phyloP scores from a whole-genome alignment of 2,329 filamentous ascomycete genomes.

The Neocucurbitaria cava region DNA sequence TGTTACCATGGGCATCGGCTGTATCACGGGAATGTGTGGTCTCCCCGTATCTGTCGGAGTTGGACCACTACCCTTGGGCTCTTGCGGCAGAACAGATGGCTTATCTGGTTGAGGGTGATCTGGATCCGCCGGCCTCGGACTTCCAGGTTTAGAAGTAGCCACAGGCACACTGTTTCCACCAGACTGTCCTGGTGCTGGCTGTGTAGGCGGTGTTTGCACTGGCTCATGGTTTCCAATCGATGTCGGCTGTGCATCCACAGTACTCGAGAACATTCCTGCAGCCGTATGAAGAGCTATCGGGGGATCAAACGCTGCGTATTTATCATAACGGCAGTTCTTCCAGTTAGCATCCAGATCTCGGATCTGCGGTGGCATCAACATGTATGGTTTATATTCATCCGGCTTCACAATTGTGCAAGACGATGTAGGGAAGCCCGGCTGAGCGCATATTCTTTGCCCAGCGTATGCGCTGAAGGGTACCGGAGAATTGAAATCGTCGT shows the following conservation, averaged over 20 bases:
- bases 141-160: constrained; percentile 1
- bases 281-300: constrained; percentile 17
- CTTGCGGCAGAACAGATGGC: background rate
- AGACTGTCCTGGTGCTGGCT: constrained; percentile 10
- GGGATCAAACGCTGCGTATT: constrained; percentile 20
- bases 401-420: constrained; percentile 17
- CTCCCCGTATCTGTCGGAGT: background rate
- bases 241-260: constrained; percentile 7
- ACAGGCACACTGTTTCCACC: constrained; percentile 1
- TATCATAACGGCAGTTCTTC: constrained; percentile 14
- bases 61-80: background rate
- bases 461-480: constrained; percentile 15
- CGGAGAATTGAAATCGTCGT: constrained; percentile 21
- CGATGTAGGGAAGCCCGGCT: background rate
- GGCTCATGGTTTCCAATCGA: constrained; percentile 1
- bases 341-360: constrained; percentile 20
- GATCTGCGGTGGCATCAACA: constrained; percentile 25
- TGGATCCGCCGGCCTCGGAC: background rate
- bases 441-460: constrained; percentile 1
- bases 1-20: constrained; percentile 11
- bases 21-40: background rate
- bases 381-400: constrained; percentile 14
- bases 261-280: constrained; percentile 10
- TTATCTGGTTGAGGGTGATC: background rate
- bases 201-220: constrained; percentile 1